Percentiles rank a stretch among this genome's conserved stretches.
These are phyloP conservation scores for Effrenium voratum DNA, from an alignment of 73 alveolate genomes.

Conservation along the genomic window DNA sequence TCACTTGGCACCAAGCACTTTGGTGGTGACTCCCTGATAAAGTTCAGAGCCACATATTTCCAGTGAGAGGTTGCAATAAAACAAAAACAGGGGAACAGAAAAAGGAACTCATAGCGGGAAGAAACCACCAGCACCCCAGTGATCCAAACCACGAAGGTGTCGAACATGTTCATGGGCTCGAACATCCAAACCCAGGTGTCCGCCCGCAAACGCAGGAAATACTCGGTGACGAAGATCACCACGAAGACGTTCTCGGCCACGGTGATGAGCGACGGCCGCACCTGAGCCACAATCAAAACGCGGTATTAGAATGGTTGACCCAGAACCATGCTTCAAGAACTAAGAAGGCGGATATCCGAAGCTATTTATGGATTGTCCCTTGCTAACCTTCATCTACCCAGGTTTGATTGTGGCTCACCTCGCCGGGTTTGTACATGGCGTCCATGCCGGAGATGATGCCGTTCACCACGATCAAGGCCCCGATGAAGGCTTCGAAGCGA, in stretches of 20 bases:
- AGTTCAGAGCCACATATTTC: too few relatives aligned
- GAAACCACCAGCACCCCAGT: constrained; percentile 84
- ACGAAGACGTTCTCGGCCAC: constrained; percentile 52
- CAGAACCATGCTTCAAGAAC: background rate
- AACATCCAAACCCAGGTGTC: constrained; percentile 56
- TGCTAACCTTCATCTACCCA: background rate
- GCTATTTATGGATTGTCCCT: background rate
- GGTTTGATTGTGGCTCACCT: background rate
- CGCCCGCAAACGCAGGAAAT: constrained; percentile 56
- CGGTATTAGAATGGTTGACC: background rate
- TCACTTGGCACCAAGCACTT: too few relatives aligned
- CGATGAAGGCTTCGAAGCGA: constrained; percentile 70
- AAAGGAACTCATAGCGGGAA: too few relatives aligned
- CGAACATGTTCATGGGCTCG: constrained; percentile 85
- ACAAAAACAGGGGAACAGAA: too few relatives aligned
- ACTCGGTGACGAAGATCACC: constrained; percentile 62
- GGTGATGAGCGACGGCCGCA: constrained; percentile 43
- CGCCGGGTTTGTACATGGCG: constrained; percentile 56
- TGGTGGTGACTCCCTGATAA: too few relatives aligned
- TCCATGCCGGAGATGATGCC: constrained; percentile 65
- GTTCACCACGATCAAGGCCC: constrained; percentile 52
- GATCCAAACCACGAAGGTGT: constrained; percentile 81
- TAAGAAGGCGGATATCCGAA: background rate
- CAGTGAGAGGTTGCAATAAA: too few relatives aligned
- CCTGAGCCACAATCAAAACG: background rate